Evolutionary conservation across 2,329 filamentous ascomycete genomes (phyloP), one percentile per base, ranked within the genome.

Genomic region (Plectosphaerella plurivora): DNA sequence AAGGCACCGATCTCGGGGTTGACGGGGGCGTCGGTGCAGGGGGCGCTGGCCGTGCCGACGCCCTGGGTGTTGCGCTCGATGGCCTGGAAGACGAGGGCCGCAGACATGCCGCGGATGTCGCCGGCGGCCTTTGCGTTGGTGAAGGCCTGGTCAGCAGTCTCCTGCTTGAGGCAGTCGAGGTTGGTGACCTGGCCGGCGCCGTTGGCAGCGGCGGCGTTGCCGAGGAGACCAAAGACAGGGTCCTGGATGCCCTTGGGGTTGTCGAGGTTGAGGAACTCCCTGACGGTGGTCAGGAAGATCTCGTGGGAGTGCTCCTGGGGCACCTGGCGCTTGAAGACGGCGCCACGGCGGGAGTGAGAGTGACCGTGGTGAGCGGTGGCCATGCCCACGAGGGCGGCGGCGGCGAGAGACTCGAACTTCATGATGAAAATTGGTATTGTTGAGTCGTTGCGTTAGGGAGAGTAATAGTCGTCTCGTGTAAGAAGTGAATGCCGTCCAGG

Each of bases 91-190:
- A 82, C 72, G 18, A 83, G 67, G 3, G 79, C 77, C 49, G 70
- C 74, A 5, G 75, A 75, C 79, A 80, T 78, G 47, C 77, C 78
- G 4, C 73, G 68, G 28, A 82, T 68, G 56, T 83, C 77, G 12
- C 69, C 68, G 20, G 70, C 71, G 0, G 64, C 76, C 63, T 82
- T 82, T 33, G 79, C 78, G 57, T 83, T 83, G 63, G 78, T 82
- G 65, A 83, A 82, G 20, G 80, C 79, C 66, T 81, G 78, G 55
- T 83, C 80, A 12, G 80, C 79, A 36, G 74, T 75, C 48, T 72
- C 73, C 60, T 75, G 73, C 63, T 75, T 72, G 50, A 75, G 57
- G 52, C 73, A 75, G 62, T 73, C 72, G 16, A 74, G 62, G 58
- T 75, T 69, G 49, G 65, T 62, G 45, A 73, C 68, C 15, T 60